Percentiles rank a stretch among this genome's conserved stretches.
Evolutionary conservation across 768 basidiomycete genomes (phyloP).

Genomic region (Mycena vitilis): DNA sequence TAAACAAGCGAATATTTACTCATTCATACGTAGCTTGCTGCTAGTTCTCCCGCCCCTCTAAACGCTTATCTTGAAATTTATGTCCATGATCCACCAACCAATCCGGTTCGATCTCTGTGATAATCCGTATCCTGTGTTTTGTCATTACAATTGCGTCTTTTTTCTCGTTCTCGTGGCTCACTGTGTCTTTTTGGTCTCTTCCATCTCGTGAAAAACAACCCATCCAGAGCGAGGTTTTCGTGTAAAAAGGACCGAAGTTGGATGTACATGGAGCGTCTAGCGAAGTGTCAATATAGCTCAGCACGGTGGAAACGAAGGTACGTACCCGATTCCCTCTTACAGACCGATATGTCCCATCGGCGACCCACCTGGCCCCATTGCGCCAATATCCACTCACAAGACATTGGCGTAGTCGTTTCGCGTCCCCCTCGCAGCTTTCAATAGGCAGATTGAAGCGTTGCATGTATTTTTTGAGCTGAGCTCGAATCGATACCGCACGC

Average conservation of each 20-base stretch:
- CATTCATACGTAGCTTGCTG: not conserved
- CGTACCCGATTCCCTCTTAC: slow-evolving; percentile 87
- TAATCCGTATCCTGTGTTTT: slow-evolving; percentile 79
- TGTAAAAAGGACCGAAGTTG: slow-evolving; percentile 94
- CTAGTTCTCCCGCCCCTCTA: slow-evolving; percentile 7
- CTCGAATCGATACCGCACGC: slow-evolving; percentile 91
- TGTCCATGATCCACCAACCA: slow-evolving; percentile 64
- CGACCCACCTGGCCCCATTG: slow-evolving; percentile 90
- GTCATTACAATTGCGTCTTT: slow-evolving; percentile 32
- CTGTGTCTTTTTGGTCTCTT: slow-evolving; percentile 97
- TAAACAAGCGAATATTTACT: not conserved
- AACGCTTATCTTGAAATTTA: slow-evolving; percentile 29
- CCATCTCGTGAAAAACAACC: slow-evolving; percentile 96
- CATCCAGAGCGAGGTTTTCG: slow-evolving; percentile 91
- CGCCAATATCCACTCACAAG: slow-evolving; percentile 94
- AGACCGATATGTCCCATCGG: slow-evolving; percentile 93
- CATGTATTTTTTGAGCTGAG: slow-evolving; percentile 97
- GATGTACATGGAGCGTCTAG: slow-evolving; percentile 93
- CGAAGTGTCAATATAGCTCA: too few species aligned
- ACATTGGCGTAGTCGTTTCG: slow-evolving; percentile 83
- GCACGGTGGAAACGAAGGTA: slow-evolving; percentile 8
- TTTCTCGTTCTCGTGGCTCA: slow-evolving; percentile 50
- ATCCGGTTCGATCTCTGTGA: slow-evolving; percentile 96
- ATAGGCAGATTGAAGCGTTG: slow-evolving; percentile 85
- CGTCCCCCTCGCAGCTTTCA: slow-evolving; percentile 92